These are phyloP conservation scores for Sarocladium oryzae DNA, from an alignment of 2,329 filamentous ascomycete species.

Conservation along the genomic window DNA sequence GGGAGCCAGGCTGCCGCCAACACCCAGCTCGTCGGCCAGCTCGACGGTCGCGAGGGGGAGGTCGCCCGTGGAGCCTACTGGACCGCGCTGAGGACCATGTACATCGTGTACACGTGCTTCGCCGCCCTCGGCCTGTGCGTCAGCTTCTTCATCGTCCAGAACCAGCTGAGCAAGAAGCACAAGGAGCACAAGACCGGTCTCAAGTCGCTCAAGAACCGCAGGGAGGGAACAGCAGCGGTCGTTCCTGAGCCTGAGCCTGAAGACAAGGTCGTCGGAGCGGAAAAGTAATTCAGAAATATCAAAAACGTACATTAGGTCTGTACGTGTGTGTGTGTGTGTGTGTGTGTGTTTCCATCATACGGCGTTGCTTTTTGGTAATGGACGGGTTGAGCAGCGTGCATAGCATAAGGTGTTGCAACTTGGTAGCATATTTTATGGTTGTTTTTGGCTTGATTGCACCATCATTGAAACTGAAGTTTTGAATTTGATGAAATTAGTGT, in stretches of 20 bases:
- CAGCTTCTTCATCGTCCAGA: slow-evolving; percentile 41
- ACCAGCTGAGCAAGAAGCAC: slow-evolving; percentile 47
- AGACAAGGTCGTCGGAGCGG: slow-evolving; percentile 11
- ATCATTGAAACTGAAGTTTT: no score
- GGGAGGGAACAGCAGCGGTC: slow-evolving; percentile 15
- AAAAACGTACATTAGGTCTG: no score
- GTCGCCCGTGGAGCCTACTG: slow-evolving; percentile 42
- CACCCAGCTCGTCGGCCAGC: slow-evolving; percentile 46
- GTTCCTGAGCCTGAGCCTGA: slow-evolving; percentile 5
- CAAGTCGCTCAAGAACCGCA: slow-evolving; percentile 30
- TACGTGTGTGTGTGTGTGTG: no score
- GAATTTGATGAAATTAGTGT: no score
- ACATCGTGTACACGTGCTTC: slow-evolving; percentile 48
- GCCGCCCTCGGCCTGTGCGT: slow-evolving; percentile 40
- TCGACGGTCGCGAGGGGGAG: slow-evolving; percentile 39
- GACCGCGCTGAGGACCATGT: slow-evolving; percentile 48
- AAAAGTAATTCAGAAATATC: slow-evolving; percentile 9
- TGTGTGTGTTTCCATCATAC: no score
- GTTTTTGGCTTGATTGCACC: no score
- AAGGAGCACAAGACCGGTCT: slow-evolving; percentile 54
- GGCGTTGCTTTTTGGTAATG: neutral
- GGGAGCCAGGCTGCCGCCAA: slow-evolving; percentile 56
- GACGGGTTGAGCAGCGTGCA: neutral
- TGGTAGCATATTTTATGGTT: neutral
- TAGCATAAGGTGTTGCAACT: neutral